Evolutionary conservation across 305 asterid genomes (phyloP), one percentile per base, ranked within the genome.

Genomic region (Caryopteris hybrid): DNA sequence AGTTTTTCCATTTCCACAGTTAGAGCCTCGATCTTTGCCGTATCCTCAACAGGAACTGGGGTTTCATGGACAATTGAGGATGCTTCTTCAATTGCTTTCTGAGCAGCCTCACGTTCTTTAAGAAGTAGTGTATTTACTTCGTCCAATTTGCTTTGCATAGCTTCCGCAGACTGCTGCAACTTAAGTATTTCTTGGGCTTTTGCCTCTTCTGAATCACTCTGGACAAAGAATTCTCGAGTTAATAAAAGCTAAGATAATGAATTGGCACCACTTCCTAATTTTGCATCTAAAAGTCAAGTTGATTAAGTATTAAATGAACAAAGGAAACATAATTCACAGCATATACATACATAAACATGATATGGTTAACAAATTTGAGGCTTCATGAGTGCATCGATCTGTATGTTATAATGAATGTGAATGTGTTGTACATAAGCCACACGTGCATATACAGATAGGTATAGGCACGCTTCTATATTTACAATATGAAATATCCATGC

Each of bases 201-300:
- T 47, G 79, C 83, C 76, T 90, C 96, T 80, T 88, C 96, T 83
- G 89, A 74, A 75, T 89, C 96, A 72, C 86, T 78, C 98, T 92
- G 90, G 61, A 59, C 75, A 56, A 69, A 23, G 58, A 66, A 42
- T 54, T 46, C 66, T 57, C 63, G 56, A 29, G 62, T 77, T 72
- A 61, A 68, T 54, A 51, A 68, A 29, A 50, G 45, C 52, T 45
- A 56, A 55, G 41, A 39, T 27, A 48, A 59, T 66, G 63, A 70
- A 65, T 47, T 18, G 51, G 48, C 53, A 16, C 21, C 22, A 51
- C 61, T 34, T 33, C 63, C 41, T 54, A 53, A 72, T 33, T 34
- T 16, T 16, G 41, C 65, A 45, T 51, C 55, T 70, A 11, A 2
- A n/a, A 16, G 36, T 52, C 58, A 53, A 63, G 48, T 45, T 69